Conservation (phyloP, 139 green algal species). For the Zygnema circumcarinatum region DNA sequence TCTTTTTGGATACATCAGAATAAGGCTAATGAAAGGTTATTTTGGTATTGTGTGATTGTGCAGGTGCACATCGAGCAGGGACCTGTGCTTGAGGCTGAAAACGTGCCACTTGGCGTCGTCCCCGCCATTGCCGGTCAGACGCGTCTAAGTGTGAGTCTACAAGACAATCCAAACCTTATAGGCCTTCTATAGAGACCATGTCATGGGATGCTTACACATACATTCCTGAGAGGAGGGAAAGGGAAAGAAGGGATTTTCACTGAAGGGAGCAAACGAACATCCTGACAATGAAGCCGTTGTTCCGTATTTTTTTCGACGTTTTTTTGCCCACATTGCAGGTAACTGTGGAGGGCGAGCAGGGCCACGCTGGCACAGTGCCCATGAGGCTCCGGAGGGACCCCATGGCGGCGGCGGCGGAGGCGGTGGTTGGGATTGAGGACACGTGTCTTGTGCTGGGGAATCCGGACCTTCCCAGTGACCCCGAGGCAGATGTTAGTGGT, state of each 20-base stretch:
- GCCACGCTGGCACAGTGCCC: constrained; percentile 90
- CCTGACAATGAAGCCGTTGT: no score
- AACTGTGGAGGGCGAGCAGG: constrained; percentile 65
- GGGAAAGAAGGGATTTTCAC: no score
- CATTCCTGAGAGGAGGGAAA: no score
- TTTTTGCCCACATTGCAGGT: no score
- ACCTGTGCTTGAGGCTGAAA: constrained; percentile 76
- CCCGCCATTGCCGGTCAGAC: constrained; percentile 80
- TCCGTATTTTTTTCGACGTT: no score
- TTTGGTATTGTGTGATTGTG: no score
- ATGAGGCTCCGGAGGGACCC: constrained; percentile 82
- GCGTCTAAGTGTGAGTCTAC: constrained; percentile 33
- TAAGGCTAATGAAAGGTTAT: no score
- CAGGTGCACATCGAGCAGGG: constrained; percentile 97
- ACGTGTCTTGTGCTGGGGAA: constrained; percentile 58
- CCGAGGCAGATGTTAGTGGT: constrained; percentile 34
- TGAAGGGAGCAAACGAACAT: no score
- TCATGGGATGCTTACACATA: no score
- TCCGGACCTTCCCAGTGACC: background rate
- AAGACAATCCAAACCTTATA: no score
- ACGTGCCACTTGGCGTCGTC: constrained; percentile 78
- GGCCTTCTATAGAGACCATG: no score
- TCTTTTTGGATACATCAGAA: no score
- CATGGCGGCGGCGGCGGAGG: constrained; percentile 74
- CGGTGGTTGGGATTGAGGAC: constrained; percentile 74